Evolutionary conservation across 2,329 filamentous ascomycete genomes (phyloP), one percentile per base, ranked within the genome.

Genomic region (Calonectria multiphialidica): DNA sequence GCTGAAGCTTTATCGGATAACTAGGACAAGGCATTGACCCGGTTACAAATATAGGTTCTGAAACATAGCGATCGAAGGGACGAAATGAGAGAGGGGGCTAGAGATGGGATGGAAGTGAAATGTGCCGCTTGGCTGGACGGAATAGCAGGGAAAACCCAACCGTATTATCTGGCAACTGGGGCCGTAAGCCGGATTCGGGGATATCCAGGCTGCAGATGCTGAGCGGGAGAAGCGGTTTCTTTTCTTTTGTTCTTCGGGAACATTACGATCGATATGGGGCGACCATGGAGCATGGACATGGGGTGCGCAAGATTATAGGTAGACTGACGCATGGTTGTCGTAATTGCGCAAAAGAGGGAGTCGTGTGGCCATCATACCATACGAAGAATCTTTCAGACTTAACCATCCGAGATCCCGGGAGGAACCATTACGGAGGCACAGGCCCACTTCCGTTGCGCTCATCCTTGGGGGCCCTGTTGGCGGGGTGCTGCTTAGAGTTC

Each of bases 31-130:
- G 40, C 18, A 42, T 64, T 28, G 21, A 44, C 23, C 23, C 42
- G 50, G 28, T 33, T 45, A 62, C 57, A 44, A 45, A 33, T 62
- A 25, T 42, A 40, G 40, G 40, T 33, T 37, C 57, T 67, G 64
- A 71, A 63, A 67, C 69, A 64, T 37, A 37, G 64, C 15, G 47
- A 47, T 64, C 21, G 67, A 63, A 49, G 33, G 37, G 63, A 66
- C 12, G 53, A 63, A 53, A 62, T 63, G 55, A 71, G 53, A 44
- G 59, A 69, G 35, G 53, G 28, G 53, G 33, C 64, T 25, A n/a
- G 55, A 66, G 68, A 67, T 67, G 69, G 44, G 69, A 71, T 21
- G 47, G 45, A 68, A 59, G 30, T 16, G 35, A 55, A 67, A 40
- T 64, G 12, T 18, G 45, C 21, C 40, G 47, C 40, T 47, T 49